Base-by-base conservation (phyloP, 768 basidiomycete genomes). In the Tylopilus subfusipes region DNA sequence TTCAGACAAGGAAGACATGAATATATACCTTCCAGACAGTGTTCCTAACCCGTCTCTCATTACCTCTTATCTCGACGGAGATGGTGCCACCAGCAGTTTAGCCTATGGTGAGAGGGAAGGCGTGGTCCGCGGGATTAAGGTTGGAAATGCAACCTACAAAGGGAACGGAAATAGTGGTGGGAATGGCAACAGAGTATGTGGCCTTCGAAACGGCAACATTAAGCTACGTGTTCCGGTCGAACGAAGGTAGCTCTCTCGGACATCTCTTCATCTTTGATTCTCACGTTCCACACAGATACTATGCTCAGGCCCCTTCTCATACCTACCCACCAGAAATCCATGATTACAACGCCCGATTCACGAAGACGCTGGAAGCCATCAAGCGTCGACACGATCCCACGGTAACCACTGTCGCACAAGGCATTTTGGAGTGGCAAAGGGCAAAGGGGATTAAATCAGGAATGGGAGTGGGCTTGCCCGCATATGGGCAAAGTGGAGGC, bases 341-440 rank as follows among this genome's bases (percentile, higher is more conserved):
- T 63, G 93, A 96, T 58, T 97, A 93, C 75, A 98, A 98, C 70
- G 82, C 82, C 30, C 79, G 83, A 4, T 97, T 99, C 76, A 99
- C 96, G 1, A 86, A 86, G 60, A 72, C 85, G 30, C 79, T 98
- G 12, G 88, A 95, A 39, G 73, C 83, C 24, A 93, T 99, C 78
- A 99, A 99, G 76, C 83, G 78, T 51, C 78, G 97, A 11, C 97
- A 99, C 71, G 96, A 98, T 69, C 95, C 96, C 0, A 98, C 97
- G 0, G 97, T 97, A 4, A 94, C 95, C 4, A 97, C 94, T 14
- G 90, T 98, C 54, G 93, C 91, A 0, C 94, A 96, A 71, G 96
- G 95, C 48, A 88, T 99, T 8, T 76, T 98, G 51, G 96, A 99
- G 68, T 98, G 93, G 94, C 98, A 98, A 68, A 79, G 84, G 42